A percentile compares a stretch with the other conserved stretches of the same genome.
Evolutionary conservation across 2,329 filamentous ascomycete species (phyloP).

Genomic region (Chalaropsis ovoidea): DNA sequence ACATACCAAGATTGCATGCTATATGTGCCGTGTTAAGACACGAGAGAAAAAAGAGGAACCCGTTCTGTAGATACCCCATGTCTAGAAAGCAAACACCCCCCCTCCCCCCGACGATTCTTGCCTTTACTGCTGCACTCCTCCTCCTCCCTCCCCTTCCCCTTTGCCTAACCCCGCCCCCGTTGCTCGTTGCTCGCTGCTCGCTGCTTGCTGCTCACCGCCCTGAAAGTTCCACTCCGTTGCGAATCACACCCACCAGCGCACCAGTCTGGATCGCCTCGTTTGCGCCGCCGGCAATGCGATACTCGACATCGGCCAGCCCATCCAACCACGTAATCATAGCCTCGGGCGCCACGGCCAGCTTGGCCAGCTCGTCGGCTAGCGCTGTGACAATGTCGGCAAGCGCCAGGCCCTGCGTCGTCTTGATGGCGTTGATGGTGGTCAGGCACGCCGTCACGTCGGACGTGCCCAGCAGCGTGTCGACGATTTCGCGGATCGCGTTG

Average conservation of each 20-base stretch:
- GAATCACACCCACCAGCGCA: slow-evolving; percentile 78
- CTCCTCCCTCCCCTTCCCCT: no score
- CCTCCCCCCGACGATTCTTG: background rate
- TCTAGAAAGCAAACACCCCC: background rate
- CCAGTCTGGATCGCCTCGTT: slow-evolving; percentile 86
- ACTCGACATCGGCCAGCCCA: slow-evolving; percentile 85
- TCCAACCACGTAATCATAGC: slow-evolving; percentile 88
- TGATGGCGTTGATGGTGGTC: slow-evolving; percentile 77
- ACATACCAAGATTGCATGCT: background rate
- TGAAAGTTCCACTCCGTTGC: slow-evolving; percentile 68
- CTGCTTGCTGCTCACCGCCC: background rate
- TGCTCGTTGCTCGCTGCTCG: background rate
- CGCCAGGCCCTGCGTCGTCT: slow-evolving; percentile 74
- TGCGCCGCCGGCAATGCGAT: slow-evolving; percentile 75
- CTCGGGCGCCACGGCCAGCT: slow-evolving; percentile 73
- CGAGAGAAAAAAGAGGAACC: background rate
- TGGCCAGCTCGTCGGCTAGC: slow-evolving; percentile 69
- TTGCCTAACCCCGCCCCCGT: background rate
- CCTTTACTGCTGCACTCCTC: background rate
- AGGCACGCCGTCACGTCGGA: slow-evolving; percentile 84
- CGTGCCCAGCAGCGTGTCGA: slow-evolving; percentile 71
- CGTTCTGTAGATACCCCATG: background rate
- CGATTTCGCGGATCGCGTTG: slow-evolving; percentile 73
- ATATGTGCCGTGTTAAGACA: background rate
- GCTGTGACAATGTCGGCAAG: slow-evolving; percentile 88